Evolutionary conservation across 192 early-diverging fungal genomes (phyloP).

Genomic region (Dissophora ornata): DNA sequence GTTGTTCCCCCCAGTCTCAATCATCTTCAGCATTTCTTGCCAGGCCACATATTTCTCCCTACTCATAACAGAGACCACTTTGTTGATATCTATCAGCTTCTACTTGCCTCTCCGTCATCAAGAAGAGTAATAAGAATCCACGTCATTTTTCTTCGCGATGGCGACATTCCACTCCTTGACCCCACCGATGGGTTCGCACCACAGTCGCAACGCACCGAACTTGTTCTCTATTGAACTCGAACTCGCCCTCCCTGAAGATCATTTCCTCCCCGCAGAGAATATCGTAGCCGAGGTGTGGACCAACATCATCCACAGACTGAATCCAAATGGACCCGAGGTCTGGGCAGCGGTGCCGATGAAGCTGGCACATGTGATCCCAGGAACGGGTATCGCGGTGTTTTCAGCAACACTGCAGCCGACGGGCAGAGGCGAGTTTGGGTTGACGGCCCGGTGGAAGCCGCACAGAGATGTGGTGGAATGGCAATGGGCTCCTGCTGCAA

Average conservation of each 20-base stretch:
- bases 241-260: constrained; percentile 31
- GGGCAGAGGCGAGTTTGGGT: constrained; percentile 47
- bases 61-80: too few relatives aligned
- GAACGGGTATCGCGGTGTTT: constrained; percentile 40
- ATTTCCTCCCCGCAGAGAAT: constrained; percentile 40
- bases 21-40: too few relatives aligned
- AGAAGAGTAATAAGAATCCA: too few relatives aligned
- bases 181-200: constrained; percentile 38
- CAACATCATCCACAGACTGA: constrained; percentile 38
- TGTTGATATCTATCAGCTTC: too few relatives aligned
- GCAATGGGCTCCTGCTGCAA: constrained; percentile 39
- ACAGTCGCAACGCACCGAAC: constrained; percentile 29
- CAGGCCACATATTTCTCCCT: too few relatives aligned
- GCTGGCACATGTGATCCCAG: constrained; percentile 33
- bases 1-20: too few relatives aligned
- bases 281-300: constrained; percentile 50
- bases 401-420: constrained; percentile 32
- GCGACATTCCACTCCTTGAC: constrained; percentile 42
- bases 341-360: constrained; percentile 45
- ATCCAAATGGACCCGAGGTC: constrained; percentile 40
- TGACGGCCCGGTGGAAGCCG: constrained; percentile 44
- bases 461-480: constrained; percentile 32
- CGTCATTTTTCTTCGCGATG: too few relatives aligned
- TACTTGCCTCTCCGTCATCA: too few relatives aligned
- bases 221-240: constrained; percentile 39